Evolutionary conservation across 495 filamentous ascomycete genomes (phyloP).

Genomic region (Neurospora sp.): DNA sequence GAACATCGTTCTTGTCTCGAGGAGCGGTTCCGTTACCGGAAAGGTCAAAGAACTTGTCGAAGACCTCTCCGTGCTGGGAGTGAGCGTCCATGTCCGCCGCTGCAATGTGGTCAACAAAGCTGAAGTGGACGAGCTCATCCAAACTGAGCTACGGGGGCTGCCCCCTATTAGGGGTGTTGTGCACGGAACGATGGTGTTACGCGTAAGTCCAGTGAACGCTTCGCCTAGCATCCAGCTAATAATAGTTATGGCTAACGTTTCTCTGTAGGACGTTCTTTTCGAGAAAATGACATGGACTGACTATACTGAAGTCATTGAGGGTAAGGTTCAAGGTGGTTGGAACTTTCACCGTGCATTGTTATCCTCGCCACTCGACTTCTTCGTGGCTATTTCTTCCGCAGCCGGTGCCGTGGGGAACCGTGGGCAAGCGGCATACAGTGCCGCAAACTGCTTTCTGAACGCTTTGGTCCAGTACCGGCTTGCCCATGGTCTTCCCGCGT

Average conservation of each 20-base stretch:
- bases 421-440: conserved; percentile 54
- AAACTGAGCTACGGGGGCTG: conserved; percentile 20
- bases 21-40: conserved; percentile 35
- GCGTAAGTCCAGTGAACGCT: conserved; percentile 22
- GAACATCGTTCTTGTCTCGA: conserved; percentile 48
- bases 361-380: conserved; percentile 50
- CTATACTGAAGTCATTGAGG: conserved; percentile 37
- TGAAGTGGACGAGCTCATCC: conserved; percentile 29
- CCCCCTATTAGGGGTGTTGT: conserved; percentile 39
- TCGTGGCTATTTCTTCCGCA: conserved; percentile 53
- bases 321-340: conserved; percentile 46
- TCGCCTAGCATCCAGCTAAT: not conserved
- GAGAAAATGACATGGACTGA: conserved; percentile 44
- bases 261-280: conserved; percentile 38
- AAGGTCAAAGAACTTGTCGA: conserved; percentile 35
- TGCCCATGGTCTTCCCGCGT: conserved; percentile 33
- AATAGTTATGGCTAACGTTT: not conserved
- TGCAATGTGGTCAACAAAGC: conserved; percentile 33
- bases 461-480: conserved; percentile 39
- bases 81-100: conserved; percentile 28
- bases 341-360: conserved; percentile 47
- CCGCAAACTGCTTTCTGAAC: conserved; percentile 54
- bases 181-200: conserved; percentile 46
- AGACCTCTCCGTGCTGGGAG: conserved; percentile 28
- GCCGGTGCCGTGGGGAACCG: conserved; percentile 48